phyloP scores from a whole-genome alignment of 2,329 filamentous ascomycete species.

The Cordyceps tenuipes region DNA sequence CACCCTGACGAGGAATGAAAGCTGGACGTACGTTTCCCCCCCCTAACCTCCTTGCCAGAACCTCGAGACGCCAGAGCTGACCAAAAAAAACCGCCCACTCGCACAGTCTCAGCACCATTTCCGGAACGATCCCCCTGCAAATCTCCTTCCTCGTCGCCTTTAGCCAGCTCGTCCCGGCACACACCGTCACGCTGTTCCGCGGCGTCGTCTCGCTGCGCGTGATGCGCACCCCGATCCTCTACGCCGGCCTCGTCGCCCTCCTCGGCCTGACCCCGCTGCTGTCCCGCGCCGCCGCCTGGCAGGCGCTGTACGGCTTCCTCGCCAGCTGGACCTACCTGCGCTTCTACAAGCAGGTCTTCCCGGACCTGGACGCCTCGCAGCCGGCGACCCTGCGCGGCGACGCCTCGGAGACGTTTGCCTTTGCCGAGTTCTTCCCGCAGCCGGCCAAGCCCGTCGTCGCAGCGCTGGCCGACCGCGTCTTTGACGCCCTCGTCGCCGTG shows the following conservation, averaged over 20 bases:
- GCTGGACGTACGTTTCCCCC: slow-evolving; percentile 53
- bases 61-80: not conserved
- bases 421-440: slow-evolving; percentile 91
- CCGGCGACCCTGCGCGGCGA: slow-evolving; percentile 67
- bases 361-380: slow-evolving; percentile 57
- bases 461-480: slow-evolving; percentile 65
- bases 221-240: slow-evolving; percentile 59
- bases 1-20: slow-evolving; percentile 56
- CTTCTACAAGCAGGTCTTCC: slow-evolving; percentile 77
- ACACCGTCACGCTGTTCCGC: slow-evolving; percentile 90
- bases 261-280: slow-evolving; percentile 49
- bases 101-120: slow-evolving; percentile 66
- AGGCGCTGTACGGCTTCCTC: slow-evolving; percentile 74
- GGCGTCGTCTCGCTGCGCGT: slow-evolving; percentile 85
- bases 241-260: slow-evolving; percentile 66
- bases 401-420: slow-evolving; percentile 91
- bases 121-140: slow-evolving; percentile 81
- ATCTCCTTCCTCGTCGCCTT: slow-evolving; percentile 93
- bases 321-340: slow-evolving; percentile 92
- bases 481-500: slow-evolving; percentile 64
- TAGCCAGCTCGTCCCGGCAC: slow-evolving; percentile 93
- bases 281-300: slow-evolving; percentile 66
- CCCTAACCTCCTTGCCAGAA: not conserved
- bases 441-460: slow-evolving; percentile 70
- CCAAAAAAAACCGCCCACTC: not conserved